Evolutionary conservation across 2,329 filamentous ascomycete species (phyloP).

Genomic region (Zymoseptoria pseudotritici): DNA sequence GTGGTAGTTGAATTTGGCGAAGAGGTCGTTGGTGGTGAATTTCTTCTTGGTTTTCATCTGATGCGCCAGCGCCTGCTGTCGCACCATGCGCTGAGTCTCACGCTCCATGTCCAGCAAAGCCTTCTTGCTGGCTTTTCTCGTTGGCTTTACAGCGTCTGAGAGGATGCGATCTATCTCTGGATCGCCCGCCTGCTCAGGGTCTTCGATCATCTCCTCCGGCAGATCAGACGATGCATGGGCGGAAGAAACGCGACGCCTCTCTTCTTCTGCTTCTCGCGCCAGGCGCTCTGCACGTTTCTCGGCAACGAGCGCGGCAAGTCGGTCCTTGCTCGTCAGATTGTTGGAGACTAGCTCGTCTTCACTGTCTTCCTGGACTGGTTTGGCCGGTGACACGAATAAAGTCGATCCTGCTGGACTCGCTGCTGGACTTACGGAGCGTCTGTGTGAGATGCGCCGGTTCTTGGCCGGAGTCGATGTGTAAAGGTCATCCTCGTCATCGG

Average conservation of each 20-base stretch:
- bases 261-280: conserved; percentile 17
- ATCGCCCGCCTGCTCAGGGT: conserved; percentile 15
- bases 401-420: conserved; percentile 12
- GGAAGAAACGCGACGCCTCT: background rate
- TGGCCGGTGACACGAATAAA: conserved; percentile 28
- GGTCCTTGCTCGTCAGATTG: conserved; percentile 18
- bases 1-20: conserved; percentile 69
- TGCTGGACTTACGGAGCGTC: conserved; percentile 7
- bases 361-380: conserved; percentile 11
- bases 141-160: conserved; percentile 50
- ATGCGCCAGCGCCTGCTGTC: conserved; percentile 86
- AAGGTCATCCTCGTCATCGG: conserved; percentile 21
- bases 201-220: conserved; percentile 20
- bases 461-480: conserved; percentile 25
- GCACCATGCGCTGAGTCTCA: conserved; percentile 83
- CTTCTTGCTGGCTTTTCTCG: conserved; percentile 86
- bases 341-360: conserved; percentile 21
- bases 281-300: conserved; percentile 26
- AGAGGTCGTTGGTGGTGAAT: conserved; percentile 72
- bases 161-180: conserved; percentile 25
- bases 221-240: conserved; percentile 20
- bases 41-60: conserved; percentile 83
- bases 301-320: conserved; percentile 26
- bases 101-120: conserved; percentile 90
- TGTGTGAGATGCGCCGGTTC: background rate